These are phyloP conservation scores for Dissoconium aciculare DNA, from an alignment of 2,329 filamentous ascomycete species.

Conservation along the genomic window DNA sequence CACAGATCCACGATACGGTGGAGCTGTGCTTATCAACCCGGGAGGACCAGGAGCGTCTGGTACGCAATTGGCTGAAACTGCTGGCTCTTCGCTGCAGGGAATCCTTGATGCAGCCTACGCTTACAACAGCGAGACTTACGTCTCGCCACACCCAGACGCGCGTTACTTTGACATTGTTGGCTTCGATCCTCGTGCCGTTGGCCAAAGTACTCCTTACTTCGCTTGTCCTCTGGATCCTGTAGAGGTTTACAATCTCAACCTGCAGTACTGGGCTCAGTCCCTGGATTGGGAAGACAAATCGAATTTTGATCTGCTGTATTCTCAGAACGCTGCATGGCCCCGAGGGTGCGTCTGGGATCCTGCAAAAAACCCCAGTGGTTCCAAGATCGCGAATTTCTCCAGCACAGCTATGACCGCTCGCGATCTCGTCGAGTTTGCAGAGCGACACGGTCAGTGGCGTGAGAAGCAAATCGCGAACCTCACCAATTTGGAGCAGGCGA, in stretches of 20 bases:
- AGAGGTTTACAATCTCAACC: too few species aligned
- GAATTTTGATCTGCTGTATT: too few species aligned
- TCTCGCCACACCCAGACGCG: constrained; percentile 8
- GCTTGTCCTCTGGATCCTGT: constrained; percentile 13
- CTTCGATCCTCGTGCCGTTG: constrained; percentile 29
- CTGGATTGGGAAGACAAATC: too few species aligned
- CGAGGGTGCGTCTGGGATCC: too few species aligned
- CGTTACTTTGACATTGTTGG: constrained; percentile 27
- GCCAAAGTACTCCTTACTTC: constrained; percentile 19
- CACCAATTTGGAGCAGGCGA: neutral
- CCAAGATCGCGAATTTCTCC: too few species aligned
- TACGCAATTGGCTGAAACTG: constrained; percentile 7
- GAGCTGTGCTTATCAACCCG: constrained; percentile 28
- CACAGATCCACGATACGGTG: constrained; percentile 26
- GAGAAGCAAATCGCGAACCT: constrained; percentile 9
- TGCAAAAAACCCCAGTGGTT: too few species aligned
- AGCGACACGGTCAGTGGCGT: constrained; percentile 20
- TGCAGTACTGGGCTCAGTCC: too few species aligned
- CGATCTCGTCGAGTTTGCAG: constrained; percentile 34
- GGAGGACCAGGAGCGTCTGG: constrained; percentile 29
- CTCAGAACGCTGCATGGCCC: too few species aligned
- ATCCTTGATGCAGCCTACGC: constrained; percentile 7
- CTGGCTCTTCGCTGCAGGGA: constrained; percentile 1
- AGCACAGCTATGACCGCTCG: constrained; percentile 29
- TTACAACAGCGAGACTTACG: neutral